Percentiles rank a stretch among this genome's conserved stretches.
Conservation (phyloP, 768 basidiomycete species). For the Macrocybe gigantea region DNA sequence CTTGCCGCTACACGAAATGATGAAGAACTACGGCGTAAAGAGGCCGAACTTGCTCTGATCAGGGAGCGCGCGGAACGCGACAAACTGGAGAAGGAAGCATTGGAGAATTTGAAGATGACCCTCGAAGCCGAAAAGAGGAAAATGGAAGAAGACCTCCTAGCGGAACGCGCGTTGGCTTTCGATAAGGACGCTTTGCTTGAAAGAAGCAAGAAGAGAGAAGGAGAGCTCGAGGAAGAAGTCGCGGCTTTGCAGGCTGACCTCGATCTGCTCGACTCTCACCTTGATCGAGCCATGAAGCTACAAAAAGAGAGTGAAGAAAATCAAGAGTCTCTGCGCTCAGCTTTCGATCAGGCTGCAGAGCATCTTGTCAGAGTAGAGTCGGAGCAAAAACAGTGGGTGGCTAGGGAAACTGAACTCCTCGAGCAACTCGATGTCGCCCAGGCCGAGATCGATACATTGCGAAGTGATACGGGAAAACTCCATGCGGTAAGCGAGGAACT, state of each 20-base stretch:
- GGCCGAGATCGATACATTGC: slow-evolving; percentile 52
- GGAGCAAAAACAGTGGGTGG: slow-evolving; percentile 64
- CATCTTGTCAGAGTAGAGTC: slow-evolving; percentile 79
- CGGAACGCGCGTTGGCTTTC: slow-evolving; percentile 69
- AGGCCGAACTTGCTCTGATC: slow-evolving; percentile 71
- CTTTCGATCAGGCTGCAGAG: slow-evolving; percentile 81
- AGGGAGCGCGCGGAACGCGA: slow-evolving; percentile 88
- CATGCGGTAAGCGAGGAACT: slow-evolving; percentile 65
- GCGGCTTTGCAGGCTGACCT: slow-evolving; percentile 74
- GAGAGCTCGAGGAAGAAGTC: slow-evolving; percentile 82
- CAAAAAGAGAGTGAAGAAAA: slow-evolving; percentile 81
- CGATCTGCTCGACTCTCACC: slow-evolving; percentile 78
- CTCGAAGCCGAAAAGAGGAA: slow-evolving; percentile 81
- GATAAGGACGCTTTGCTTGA: slow-evolving; percentile 85
- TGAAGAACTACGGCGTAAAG: slow-evolving; percentile 85
- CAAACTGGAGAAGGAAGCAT: slow-evolving; percentile 67
- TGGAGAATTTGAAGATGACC: slow-evolving; percentile 77
- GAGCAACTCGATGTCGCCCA: slow-evolving; percentile 54
- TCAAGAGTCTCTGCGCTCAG: slow-evolving; percentile 59
- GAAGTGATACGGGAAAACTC: slow-evolving; percentile 54
- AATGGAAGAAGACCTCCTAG: slow-evolving; percentile 76
- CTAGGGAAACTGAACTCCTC: slow-evolving; percentile 57
- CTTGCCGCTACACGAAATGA: slow-evolving; percentile 90
- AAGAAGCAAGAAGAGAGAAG: slow-evolving; percentile 80
- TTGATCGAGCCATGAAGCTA: slow-evolving; percentile 70